Base-by-base conservation (phyloP, 2,329 filamentous ascomycete species). In the Ambrosiella xylebori region DNA sequence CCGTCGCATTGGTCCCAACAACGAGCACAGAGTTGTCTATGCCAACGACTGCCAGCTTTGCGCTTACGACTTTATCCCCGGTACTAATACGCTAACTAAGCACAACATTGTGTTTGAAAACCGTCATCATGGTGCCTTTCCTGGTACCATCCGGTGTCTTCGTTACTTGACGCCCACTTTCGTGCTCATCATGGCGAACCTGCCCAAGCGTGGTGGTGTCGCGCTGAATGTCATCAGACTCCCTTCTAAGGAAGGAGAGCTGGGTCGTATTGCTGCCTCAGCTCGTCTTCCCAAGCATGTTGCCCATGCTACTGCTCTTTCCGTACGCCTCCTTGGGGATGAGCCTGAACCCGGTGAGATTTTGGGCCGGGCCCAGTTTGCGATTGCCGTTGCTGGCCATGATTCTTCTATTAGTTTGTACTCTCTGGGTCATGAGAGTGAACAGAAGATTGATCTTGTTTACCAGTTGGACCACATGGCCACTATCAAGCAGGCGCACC, bases 351-450 rank as follows among this genome's bases (percentile, higher is more conserved):
- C 51, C n/a, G 59, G 56, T 13, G 38, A 35, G 6, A 72, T 68
- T 54, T 70, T 80, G 56, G 79, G 78, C 56, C 81, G 85, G 60
- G 79, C 83, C 52, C 88, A 96, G 69, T 85, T 88, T 63, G 79
- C 85, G 52, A 76, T 95, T 63, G 90, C 89, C 6, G 81, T 94
- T 12, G 86, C 86, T 2, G 85, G 84, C 7, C 85, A 86, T 64
- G 86, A 94, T 68, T 81, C 82, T 61, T 88, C 87, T 9, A 83
- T 95, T 63, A 80, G 80, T 4, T 72, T 95, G 36, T 85, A 84
- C 68, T 90, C 87, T 0, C 72, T 95, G 59, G 85, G 94, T 63
- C 86, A 88, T 66, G 73, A 73, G 60, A 67, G 70, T 15, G 68
- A 73, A 38, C 68, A 67, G 19, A 67, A 68, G 7, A 67, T 80